Conservation (phyloP, 148 eudicot genomes). For the Chenopodium quinoa region DNA sequence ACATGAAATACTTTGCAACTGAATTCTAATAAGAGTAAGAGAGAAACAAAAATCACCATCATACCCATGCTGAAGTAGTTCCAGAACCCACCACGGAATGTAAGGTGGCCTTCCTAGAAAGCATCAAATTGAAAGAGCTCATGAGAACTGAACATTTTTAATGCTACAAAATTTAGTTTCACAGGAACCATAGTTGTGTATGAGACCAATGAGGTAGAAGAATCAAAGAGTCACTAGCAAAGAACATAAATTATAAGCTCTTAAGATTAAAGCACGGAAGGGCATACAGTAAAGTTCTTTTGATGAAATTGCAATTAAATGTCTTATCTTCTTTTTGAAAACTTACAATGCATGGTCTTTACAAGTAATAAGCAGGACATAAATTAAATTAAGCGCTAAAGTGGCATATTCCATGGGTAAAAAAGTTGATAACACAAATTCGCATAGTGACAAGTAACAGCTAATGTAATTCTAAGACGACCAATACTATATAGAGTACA, state of each 20-base stretch:
- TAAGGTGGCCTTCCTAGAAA: constrained; percentile 74
- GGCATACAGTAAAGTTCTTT: neutral
- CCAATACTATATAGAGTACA: neutral
- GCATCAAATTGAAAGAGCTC: constrained; percentile 10
- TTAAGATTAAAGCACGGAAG: neutral
- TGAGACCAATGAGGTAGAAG: neutral
- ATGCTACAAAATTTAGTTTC: neutral
- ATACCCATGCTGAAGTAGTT: constrained; percentile 98
- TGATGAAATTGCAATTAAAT: neutral
- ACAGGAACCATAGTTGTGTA: constrained; percentile 5
- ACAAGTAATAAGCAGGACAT: neutral
- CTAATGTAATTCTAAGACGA: neutral
- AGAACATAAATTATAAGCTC: neutral
- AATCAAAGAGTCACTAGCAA: neutral
- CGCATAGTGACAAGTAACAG: neutral
- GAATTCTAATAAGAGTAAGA: neutral
- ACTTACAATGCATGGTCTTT: neutral
- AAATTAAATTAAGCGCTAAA: neutral
- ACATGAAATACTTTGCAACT: neutral
- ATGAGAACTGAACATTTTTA: constrained; percentile 7
- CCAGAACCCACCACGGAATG: constrained; percentile 98
- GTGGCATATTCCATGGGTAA: neutral
- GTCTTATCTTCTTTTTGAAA: neutral
- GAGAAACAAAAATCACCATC: constrained; percentile 14
- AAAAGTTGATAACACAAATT: neutral